Percentiles rank a stretch among this genome's conserved stretches.
Evolutionary conservation across 2,329 filamentous ascomycete species (phyloP).

Genomic region (Exophiala phaeomuriformis): DNA sequence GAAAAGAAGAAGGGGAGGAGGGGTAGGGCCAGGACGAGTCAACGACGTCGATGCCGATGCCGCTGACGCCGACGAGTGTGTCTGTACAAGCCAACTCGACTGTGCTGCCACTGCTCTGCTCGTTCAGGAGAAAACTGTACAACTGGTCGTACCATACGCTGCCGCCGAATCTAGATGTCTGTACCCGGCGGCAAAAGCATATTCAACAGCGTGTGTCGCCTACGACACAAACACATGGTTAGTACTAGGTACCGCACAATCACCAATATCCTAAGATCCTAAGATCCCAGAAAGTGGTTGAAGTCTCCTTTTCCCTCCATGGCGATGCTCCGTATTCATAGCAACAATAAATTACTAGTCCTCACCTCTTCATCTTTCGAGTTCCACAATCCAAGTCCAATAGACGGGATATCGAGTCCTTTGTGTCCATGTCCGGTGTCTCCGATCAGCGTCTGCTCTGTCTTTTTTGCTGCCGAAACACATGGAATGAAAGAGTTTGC

Average conservation of each 20-base stretch:
- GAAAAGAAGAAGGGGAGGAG: too few relatives aligned
- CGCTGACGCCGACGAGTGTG: too few relatives aligned
- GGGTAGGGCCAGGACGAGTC: too few relatives aligned
- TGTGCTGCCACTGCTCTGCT: constrained; percentile 2
- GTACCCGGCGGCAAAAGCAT: constrained; percentile 35
- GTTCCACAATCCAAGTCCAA: constrained; percentile 37
- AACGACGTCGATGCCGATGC: too few relatives aligned
- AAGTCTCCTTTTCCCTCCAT: too few relatives aligned
- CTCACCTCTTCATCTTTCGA: constrained; percentile 31
- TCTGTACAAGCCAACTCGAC: constrained; percentile 1
- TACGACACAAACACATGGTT: neutral
- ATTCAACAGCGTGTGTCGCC: constrained; percentile 29
- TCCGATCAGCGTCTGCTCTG: too few relatives aligned
- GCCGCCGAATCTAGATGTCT: constrained; percentile 35
- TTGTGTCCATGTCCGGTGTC: neutral
- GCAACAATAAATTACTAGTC: too few relatives aligned
- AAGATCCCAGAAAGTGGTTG: too few relatives aligned
- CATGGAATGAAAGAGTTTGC: too few relatives aligned
- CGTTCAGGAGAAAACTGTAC: neutral
- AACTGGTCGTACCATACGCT: constrained; percentile 29
- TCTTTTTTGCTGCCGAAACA: neutral
- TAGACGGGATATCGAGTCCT: constrained; percentile 30
- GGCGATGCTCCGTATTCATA: too few relatives aligned
- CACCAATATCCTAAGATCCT: too few relatives aligned
- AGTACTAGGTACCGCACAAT: neutral